These are phyloP conservation scores for Xylaria multiplex DNA, from an alignment of 2,329 filamentous ascomycete species.

Conservation along the genomic window DNA sequence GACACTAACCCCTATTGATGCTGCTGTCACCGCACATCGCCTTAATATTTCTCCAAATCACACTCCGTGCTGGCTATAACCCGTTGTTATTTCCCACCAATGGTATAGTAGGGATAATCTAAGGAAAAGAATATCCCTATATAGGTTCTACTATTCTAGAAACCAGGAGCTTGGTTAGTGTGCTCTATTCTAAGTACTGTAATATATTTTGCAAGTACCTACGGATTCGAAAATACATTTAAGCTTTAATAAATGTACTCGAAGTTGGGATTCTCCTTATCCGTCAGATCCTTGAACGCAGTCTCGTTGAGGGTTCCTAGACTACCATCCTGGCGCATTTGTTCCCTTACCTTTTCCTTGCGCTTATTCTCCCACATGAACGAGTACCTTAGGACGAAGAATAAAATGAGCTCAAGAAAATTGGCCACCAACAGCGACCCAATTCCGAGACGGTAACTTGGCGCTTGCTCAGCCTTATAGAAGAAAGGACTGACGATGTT, in stretches of 20 bases:
- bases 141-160: too few species aligned
- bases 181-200: too few species aligned
- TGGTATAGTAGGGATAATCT: too few species aligned
- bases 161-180: too few species aligned
- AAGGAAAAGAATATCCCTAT: too few species aligned
- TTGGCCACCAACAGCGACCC: slow-evolving; percentile 17
- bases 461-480: slow-evolving; percentile 21
- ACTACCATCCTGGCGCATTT: slow-evolving; percentile 8
- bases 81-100: too few species aligned
- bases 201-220: too few species aligned
- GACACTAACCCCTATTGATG: background rate
- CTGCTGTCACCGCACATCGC: background rate
- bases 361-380: slow-evolving; percentile 22
- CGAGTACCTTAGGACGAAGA: slow-evolving; percentile 10
- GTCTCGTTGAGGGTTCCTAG: slow-evolving; percentile 16
- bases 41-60: background rate
- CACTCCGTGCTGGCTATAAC: background rate
- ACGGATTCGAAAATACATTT: too few species aligned
- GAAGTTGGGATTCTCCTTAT: slow-evolving; percentile 24
- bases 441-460: slow-evolving; percentile 11
- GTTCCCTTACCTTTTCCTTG: slow-evolving; percentile 15
- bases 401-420: slow-evolving; percentile 7
- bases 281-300: slow-evolving; percentile 21
- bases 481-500: slow-evolving; percentile 19
- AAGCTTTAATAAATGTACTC: slow-evolving; percentile 10